Evolutionary conservation across 2,329 filamentous ascomycete species (phyloP).

Genomic region (Trematosphaeria pertusa): DNA sequence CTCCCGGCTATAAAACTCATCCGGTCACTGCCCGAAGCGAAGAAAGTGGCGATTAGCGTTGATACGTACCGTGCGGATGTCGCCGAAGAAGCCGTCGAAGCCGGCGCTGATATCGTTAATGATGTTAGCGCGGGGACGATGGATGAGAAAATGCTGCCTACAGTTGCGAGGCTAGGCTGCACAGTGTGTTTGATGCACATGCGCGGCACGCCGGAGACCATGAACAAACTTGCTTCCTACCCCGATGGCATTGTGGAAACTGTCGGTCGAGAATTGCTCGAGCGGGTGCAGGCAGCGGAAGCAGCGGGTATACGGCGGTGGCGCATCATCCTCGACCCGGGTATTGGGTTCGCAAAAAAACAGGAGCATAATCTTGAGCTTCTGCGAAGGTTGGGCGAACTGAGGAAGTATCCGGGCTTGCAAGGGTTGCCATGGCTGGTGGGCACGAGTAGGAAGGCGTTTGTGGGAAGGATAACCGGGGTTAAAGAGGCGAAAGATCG

Average conservation of each 20-base stretch:
- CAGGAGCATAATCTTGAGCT: slow-evolving; percentile 81
- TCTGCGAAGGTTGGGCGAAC: slow-evolving; percentile 69
- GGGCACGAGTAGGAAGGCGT: slow-evolving; percentile 86
- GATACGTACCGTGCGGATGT: slow-evolving; percentile 92
- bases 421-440: slow-evolving; percentile 84
- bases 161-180: slow-evolving; percentile 77
- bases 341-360: slow-evolving; percentile 92
- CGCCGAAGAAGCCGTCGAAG: slow-evolving; percentile 75
- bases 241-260: slow-evolving; percentile 70
- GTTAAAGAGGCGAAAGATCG: slow-evolving; percentile 74
- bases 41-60: slow-evolving; percentile 76
- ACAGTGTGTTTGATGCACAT: slow-evolving; percentile 92
- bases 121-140: slow-evolving; percentile 86
- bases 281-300: slow-evolving; percentile 77
- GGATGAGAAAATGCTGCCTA: slow-evolving; percentile 81
- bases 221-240: slow-evolving; percentile 71
- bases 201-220: slow-evolving; percentile 84
- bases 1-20: slow-evolving; percentile 80
- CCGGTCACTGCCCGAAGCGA: slow-evolving; percentile 68
- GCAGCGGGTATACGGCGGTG: slow-evolving; percentile 84
- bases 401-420: slow-evolving; percentile 61
- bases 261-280: slow-evolving; percentile 71
- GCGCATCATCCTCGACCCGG: slow-evolving; percentile 94
- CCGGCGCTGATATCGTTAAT: slow-evolving; percentile 92
- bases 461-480: slow-evolving; percentile 83